Conservation (phyloP, 2,329 filamentous ascomycete species). For the Tolypocladium guangdongense region DNA sequence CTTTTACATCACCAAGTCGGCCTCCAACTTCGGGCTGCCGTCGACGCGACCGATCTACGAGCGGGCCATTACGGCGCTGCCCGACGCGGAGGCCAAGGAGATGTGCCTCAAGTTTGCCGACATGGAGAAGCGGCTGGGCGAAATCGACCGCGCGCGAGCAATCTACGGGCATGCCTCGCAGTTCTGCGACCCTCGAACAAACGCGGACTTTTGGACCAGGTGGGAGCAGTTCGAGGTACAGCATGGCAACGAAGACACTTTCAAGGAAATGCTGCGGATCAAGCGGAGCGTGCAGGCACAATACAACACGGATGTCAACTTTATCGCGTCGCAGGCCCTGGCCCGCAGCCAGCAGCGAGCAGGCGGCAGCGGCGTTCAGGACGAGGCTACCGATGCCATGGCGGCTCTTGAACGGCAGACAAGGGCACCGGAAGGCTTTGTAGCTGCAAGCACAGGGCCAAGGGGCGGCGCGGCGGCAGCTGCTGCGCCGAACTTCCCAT, state of each 20-base stretch:
- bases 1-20: conserved; percentile 98
- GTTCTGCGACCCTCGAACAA: conserved; percentile 90
- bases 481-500: conserved; percentile 27
- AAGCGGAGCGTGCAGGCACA: conserved; percentile 95
- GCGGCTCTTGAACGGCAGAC: conserved; percentile 78
- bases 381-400: conserved; percentile 68
- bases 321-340: conserved; percentile 91
- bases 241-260: conserved; percentile 97
- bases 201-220: conserved; percentile 84
- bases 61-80: conserved; percentile 83
- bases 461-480: conserved; percentile 37
- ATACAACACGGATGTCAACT: conserved; percentile 98
- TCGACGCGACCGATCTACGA: conserved; percentile 95
- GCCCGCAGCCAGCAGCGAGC: conserved; percentile 64
- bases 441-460: conserved; percentile 69
- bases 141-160: conserved; percentile 87
- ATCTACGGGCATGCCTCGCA: conserved; percentile 96
- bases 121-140: conserved; percentile 83
- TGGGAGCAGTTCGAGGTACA: conserved; percentile 97
- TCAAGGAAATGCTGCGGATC: conserved; percentile 97
- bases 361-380: conserved; percentile 22
- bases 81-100: conserved; percentile 83
- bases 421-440: conserved; percentile 82
- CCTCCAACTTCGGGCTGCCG: conserved; percentile 92
- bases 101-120: conserved; percentile 99